Percentiles rank a stretch among this genome's conserved stretches.
Conservation (phyloP, 2,329 filamentous ascomycete species). For the Aspergillus thermomutatus region DNA sequence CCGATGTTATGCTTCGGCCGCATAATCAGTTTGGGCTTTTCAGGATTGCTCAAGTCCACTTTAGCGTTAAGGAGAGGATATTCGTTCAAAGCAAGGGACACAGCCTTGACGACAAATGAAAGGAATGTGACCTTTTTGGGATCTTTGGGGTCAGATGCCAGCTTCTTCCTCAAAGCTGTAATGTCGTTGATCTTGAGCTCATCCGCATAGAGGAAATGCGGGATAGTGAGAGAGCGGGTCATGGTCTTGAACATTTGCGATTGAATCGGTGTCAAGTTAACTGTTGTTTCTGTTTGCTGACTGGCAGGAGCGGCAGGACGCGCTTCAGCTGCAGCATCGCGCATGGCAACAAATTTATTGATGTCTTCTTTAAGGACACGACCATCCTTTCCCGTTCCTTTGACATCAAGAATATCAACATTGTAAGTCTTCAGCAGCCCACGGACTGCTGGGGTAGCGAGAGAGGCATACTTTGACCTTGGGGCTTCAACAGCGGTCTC, state of each 20-base stretch:
- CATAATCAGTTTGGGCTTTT: slow-evolving; percentile 72
- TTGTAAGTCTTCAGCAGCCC: slow-evolving; percentile 78
- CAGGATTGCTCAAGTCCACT: slow-evolving; percentile 61
- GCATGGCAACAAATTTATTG: slow-evolving; percentile 61
- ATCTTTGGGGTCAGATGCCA: slow-evolving; percentile 59
- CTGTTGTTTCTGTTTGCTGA: slow-evolving; percentile 63
- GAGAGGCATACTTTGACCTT: slow-evolving; percentile 62
- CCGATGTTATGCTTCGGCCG: slow-evolving; percentile 91
- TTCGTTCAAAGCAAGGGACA: slow-evolving; percentile 76
- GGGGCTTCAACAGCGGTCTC: slow-evolving; percentile 10
- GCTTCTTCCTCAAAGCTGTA: slow-evolving; percentile 65
- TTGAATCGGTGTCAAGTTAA: slow-evolving; percentile 74
- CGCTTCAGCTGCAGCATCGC: slow-evolving; percentile 38
- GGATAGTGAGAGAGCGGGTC: slow-evolving; percentile 86
- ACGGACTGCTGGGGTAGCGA: slow-evolving; percentile 90
- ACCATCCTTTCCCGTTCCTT: slow-evolving; percentile 85
- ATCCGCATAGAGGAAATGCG: slow-evolving; percentile 93
- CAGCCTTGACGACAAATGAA: slow-evolving; percentile 92
- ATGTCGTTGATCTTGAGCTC: slow-evolving; percentile 79
- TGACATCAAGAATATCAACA: slow-evolving; percentile 72
- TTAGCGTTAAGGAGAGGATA: slow-evolving; percentile 86
- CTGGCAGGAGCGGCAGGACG: slow-evolving; percentile 36
- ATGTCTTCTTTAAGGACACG: slow-evolving; percentile 92
- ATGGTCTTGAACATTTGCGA: slow-evolving; percentile 96
- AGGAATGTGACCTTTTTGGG: slow-evolving; percentile 77